A percentile compares a stretch with the other conserved stretches of the same genome.
Evolutionary conservation across 371 early-diverging fungal genomes (phyloP).

Genomic region (Gilbertella persicaria): DNA sequence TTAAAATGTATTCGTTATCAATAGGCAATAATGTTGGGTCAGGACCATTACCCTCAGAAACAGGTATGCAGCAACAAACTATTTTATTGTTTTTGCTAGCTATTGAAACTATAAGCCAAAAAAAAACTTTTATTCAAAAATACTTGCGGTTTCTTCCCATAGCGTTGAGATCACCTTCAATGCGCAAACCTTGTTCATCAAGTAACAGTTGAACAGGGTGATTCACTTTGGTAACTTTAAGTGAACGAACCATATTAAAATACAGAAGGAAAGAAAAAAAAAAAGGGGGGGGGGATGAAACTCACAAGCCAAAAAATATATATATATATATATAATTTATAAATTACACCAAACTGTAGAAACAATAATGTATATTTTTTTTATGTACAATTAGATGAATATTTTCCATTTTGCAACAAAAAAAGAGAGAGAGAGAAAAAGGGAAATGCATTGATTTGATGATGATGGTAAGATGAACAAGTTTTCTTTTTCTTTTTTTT

Average conservation of each 20-base stretch:
- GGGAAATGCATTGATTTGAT: no score
- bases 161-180: constrained; percentile 44
- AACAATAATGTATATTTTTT: no score
- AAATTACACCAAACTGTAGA: no score
- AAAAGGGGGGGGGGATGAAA: not conserved
- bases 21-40: constrained; percentile 47
- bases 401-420: not conserved
- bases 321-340: no score
- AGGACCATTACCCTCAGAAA: constrained; percentile 23
- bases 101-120: no score
- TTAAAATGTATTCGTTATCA: constrained; percentile 32
- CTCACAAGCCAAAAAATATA: no score
- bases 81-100: constrained; percentile 12
- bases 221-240: constrained; percentile 35
- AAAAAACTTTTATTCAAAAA: not conserved
- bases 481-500: no score
- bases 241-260: constrained; percentile 26
- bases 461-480: no score
- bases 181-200: constrained; percentile 49
- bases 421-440: no score
- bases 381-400: not conserved
- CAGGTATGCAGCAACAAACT: constrained; percentile 31
- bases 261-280: not conserved
- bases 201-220: constrained; percentile 37
- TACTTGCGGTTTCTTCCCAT: constrained; percentile 25